Conservation (phyloP, 2,329 filamentous ascomycete genomes). For the Talaromyces islandicus region DNA sequence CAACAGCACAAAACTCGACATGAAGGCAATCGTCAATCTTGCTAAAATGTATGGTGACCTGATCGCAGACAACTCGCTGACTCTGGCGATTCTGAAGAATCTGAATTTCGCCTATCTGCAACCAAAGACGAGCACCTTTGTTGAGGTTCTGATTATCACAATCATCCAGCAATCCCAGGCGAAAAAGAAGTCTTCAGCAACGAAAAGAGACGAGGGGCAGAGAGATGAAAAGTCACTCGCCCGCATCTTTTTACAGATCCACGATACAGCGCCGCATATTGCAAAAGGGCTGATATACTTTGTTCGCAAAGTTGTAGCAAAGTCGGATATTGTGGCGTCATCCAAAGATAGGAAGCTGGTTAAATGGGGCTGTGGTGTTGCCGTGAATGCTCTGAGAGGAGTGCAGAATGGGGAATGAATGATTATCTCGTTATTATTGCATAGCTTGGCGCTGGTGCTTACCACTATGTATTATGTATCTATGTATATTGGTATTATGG, state of each 20-base stretch:
- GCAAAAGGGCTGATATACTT: conserved; percentile 74
- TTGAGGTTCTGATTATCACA: conserved; percentile 73
- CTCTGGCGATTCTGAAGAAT: conserved; percentile 52
- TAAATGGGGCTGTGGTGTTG: conserved; percentile 38
- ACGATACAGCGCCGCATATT: conserved; percentile 57
- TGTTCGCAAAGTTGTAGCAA: conserved; percentile 66
- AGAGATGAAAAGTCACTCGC: conserved; percentile 42
- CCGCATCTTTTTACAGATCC: conserved; percentile 60
- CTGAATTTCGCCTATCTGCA: conserved; percentile 76
- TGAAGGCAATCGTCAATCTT: conserved; percentile 59
- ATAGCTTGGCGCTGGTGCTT: not conserved
- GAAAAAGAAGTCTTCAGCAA: conserved; percentile 28
- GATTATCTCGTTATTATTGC: not conserved
- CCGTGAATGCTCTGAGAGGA: conserved; percentile 30
- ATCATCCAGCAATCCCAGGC: conserved; percentile 62
- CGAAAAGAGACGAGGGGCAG: conserved; percentile 13
- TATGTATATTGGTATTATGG: not conserved
- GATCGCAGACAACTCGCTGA: conserved; percentile 54
- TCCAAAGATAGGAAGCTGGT: conserved; percentile 49
- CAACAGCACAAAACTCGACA: conserved; percentile 38
- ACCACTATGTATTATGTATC: not conserved
- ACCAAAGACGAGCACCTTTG: conserved; percentile 67
- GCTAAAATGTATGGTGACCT: conserved; percentile 61
- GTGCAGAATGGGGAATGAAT: conserved; percentile 18
- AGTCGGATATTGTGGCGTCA: conserved; percentile 51